A percentile compares a stretch with the other conserved stretches of the same genome.
These are phyloP conservation scores for Boletus coccyginus DNA, from an alignment of 768 basidiomycete genomes.

Conservation along the genomic window DNA sequence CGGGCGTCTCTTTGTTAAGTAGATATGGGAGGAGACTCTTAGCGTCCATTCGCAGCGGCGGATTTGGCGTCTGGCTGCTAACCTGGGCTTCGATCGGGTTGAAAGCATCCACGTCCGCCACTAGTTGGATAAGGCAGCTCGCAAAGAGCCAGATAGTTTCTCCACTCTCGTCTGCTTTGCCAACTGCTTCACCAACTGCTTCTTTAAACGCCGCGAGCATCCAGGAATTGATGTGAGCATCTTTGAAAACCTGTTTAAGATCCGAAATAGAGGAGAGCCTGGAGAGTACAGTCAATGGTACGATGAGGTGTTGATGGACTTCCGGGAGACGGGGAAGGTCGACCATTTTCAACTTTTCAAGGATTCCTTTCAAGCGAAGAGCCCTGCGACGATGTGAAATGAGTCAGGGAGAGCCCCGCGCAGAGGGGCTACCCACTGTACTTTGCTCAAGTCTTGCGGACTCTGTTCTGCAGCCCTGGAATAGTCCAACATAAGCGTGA, in stretches of 20 bases:
- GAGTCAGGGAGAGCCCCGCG: background rate
- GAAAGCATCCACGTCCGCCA: background rate
- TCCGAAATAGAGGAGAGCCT: background rate
- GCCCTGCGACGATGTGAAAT: background rate
- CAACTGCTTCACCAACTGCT: no score
- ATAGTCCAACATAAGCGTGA: background rate
- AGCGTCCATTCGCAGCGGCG: background rate
- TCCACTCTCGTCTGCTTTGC: background rate
- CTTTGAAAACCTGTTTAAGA: background rate
- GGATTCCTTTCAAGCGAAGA: background rate
- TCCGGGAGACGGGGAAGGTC: background rate
- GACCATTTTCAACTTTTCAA: background rate
- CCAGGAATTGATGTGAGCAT: background rate
- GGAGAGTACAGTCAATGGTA: background rate
- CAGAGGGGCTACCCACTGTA: background rate
- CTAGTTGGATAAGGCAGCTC: conserved; percentile 1
- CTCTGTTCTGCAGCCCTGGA: background rate
- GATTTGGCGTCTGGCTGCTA: background rate
- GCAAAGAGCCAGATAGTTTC: background rate
- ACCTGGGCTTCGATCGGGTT: background rate
- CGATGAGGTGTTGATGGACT: background rate
- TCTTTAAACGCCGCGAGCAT: background rate
- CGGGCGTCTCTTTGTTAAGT: background rate
- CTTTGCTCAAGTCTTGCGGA: background rate
- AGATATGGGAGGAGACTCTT: background rate